These are phyloP conservation scores for Stellera chamaejasme DNA, from an alignment of 345 rosid genomes.

Conservation along the genomic window DNA sequence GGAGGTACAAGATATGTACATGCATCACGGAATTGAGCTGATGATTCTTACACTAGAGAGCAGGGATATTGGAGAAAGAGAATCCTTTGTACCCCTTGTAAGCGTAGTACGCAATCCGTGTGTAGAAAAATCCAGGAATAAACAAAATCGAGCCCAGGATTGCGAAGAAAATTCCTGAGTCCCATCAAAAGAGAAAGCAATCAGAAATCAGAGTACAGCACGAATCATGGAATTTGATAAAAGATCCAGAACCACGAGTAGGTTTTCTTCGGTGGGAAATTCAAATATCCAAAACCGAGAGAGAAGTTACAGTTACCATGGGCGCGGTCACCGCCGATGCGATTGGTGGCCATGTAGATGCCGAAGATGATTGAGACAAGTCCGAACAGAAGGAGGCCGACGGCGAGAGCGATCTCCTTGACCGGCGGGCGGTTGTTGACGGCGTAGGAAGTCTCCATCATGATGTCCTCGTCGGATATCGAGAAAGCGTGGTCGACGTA, in stretches of 20 bases:
- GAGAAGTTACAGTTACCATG: conserved; percentile 58
- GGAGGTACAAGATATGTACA: conserved; percentile 13
- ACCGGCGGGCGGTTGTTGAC: conserved; percentile 70
- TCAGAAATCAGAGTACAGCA: not conserved
- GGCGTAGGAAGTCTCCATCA: conserved; percentile 51
- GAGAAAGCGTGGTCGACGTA: conserved; percentile 92
- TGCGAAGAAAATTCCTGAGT: conserved; percentile 72
- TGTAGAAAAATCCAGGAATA: conserved; percentile 79
- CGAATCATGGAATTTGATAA: not conserved
- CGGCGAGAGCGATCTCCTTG: conserved; percentile 79
- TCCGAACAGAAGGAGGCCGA: conserved; percentile 72
- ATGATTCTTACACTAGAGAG: conserved; percentile 30
- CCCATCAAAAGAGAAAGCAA: not conserved
- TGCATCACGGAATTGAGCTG: not conserved
- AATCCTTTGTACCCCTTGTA: conserved; percentile 89
- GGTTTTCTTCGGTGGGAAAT: too few species aligned
- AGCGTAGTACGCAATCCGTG: conserved; percentile 79
- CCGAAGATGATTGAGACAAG: conserved; percentile 58
- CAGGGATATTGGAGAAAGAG: conserved; percentile 80
- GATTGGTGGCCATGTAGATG: conserved; percentile 50
- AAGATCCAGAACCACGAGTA: not conserved
- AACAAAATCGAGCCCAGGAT: conserved; percentile 67
- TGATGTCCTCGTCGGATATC: conserved; percentile 73
- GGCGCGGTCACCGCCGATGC: conserved; percentile 72
- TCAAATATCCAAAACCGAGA: not conserved